Percentiles rank a stretch among this genome's conserved stretches.
Conservation (phyloP, 2,329 filamentous ascomycete species). For the Fusarium sulawesiense region DNA sequence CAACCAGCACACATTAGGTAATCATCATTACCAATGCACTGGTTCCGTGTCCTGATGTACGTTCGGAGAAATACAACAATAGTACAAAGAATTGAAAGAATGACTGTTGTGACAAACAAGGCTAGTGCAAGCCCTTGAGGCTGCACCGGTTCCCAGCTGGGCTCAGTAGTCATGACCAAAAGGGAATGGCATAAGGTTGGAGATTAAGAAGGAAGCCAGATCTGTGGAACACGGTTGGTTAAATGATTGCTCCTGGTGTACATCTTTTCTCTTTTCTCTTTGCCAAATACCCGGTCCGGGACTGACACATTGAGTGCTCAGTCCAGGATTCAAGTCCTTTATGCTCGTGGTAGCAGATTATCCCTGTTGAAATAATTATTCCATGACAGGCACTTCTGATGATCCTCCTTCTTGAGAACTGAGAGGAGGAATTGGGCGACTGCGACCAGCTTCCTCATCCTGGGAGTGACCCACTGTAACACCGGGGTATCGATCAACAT, state of each 20-base stretch:
- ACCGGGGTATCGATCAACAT: background rate
- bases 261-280: background rate
- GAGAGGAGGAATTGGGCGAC: too few relatives aligned
- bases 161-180: background rate
- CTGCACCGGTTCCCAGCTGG: background rate
- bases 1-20: conserved; percentile 16
- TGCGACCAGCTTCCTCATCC: too few relatives aligned
- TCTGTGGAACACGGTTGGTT: too few relatives aligned
- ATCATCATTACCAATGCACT: conserved; percentile 12
- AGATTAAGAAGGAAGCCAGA: background rate
- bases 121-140: conserved; percentile 11
- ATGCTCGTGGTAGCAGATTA: background rate
- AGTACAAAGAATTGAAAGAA: conserved; percentile 4
- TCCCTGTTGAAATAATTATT: too few relatives aligned
- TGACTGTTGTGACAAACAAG: background rate
- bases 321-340: background rate
- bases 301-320: background rate
- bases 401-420: too few relatives aligned
- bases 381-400: too few relatives aligned
- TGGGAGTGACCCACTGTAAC: background rate
- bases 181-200: background rate
- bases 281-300: too few relatives aligned
- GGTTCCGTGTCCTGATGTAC: background rate
- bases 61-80: background rate
- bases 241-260: background rate